Evolutionary conservation across 2,329 filamentous ascomycete genomes (phyloP), one percentile per base, ranked within the genome.

Genomic region (Eutypella sp.): DNA sequence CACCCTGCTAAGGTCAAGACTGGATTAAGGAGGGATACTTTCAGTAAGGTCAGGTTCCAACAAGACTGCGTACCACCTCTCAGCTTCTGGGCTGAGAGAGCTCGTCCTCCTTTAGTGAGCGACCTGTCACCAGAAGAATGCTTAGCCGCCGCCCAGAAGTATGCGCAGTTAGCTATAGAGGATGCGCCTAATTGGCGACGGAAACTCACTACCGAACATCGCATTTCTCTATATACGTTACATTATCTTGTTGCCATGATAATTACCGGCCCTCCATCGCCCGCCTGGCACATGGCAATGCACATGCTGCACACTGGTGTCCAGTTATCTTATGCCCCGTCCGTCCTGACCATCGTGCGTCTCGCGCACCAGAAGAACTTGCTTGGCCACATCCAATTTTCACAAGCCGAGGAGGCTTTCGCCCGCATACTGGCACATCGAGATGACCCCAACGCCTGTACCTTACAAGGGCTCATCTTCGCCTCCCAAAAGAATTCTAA

Each of bases 301-400:
- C 61, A 67, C 46, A 66, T 72, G 51, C 57, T 71, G 37, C 43
- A 59, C 45, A 61, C 63, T 2, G 62, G 65, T 9, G 57, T 59
- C 8, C 40, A 47, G 16, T 48, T 64, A 1, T 60, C 53, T 31
- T 70, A 71, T 53, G 41, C 48, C 27, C 68, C 69, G 6, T 64
- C 66, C 15, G 60, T 64, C 5, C 51, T 72, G 27, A 60, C 64
- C 3, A 29, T 68, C 9, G 49, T 63, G 36, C 54, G 49, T 22
- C 33, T 60, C 5, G 59, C 38, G 20, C 40, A 59, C 34, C 22
- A 41, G n/a, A 40, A 43, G 19, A 24, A 48, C 33, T 31, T 23
- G 22, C 29, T 53, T 13, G 40, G 41, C n/a, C 33, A 33, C 33
- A 54, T 56, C 20, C 47, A 53, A 6, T 60, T 57, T 44, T 48